Evolutionary conservation across 768 basidiomycete species (phyloP).

Genomic region (Naganishia randhawae): DNA sequence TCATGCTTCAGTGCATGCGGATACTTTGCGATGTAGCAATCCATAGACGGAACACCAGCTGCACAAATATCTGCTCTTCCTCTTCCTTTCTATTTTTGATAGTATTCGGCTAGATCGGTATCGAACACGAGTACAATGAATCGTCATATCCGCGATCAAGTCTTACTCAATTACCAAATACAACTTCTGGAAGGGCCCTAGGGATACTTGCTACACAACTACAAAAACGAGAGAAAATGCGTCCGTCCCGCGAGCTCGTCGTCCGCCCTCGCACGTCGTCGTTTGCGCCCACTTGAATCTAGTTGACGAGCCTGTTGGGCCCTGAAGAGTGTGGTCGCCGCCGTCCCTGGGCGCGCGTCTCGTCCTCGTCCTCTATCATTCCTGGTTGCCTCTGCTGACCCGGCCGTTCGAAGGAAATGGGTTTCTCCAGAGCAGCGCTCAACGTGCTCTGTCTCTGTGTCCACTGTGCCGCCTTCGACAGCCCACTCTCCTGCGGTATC

Average conservation of each 20-base stretch:
- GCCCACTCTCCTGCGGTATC: conserved; percentile 15
- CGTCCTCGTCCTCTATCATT: background rate
- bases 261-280: background rate
- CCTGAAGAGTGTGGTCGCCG: conserved; percentile 1
- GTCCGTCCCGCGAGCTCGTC: no score
- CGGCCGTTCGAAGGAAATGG: background rate
- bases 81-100: no score
- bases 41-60: no score
- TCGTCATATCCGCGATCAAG: no score
- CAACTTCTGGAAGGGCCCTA: no score
- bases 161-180: no score
- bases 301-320: conserved; percentile 6
- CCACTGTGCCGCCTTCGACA: conserved; percentile 25
- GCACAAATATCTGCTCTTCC: no score
- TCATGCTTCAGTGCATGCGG: no score
- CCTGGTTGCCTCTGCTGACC: background rate
- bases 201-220: background rate
- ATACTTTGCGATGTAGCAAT: no score
- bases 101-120: no score
- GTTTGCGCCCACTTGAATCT: background rate
- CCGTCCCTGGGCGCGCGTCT: background rate
- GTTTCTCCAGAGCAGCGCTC: background rate
- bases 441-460: conserved; percentile 17
- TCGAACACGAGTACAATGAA: no score
- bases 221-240: background rate